Conservation (phyloP, 2,329 filamentous ascomycete genomes). For the Hypoxylon sp. region DNA sequence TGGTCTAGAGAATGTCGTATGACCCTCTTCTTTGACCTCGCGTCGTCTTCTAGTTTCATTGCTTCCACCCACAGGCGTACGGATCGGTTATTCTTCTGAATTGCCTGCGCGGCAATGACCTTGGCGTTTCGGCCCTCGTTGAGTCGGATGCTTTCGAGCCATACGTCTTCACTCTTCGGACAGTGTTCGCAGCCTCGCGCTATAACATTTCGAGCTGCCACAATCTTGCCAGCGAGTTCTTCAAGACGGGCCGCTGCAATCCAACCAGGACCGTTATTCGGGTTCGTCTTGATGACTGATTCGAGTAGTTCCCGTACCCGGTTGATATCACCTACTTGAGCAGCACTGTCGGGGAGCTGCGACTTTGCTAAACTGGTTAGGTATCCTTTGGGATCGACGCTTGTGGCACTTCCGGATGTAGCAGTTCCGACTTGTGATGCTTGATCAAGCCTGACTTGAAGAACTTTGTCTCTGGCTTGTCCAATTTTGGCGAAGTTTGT, state of each 20-base stretch:
- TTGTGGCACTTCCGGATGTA: slow-evolving; percentile 83
- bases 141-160: slow-evolving; percentile 93
- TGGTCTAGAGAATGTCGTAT: slow-evolving; percentile 90
- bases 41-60: slow-evolving; percentile 87
- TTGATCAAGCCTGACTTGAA: slow-evolving; percentile 92
- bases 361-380: slow-evolving; percentile 89
- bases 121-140: slow-evolving; percentile 95
- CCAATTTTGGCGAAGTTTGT: slow-evolving; percentile 99
- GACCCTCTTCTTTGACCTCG: slow-evolving; percentile 88
- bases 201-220: slow-evolving; percentile 88
- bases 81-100: slow-evolving; percentile 88
- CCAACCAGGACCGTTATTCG: slow-evolving; percentile 93
- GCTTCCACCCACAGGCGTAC: slow-evolving; percentile 94
- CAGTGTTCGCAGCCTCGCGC: slow-evolving; percentile 88
- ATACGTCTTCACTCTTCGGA: slow-evolving; percentile 92
- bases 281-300: slow-evolving; percentile 96
- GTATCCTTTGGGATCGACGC: slow-evolving; percentile 94
- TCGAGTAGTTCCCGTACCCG: slow-evolving; percentile 91
- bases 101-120: slow-evolving; percentile 91
- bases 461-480: slow-evolving; percentile 92
- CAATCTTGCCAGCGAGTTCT: slow-evolving; percentile 89
- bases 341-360: slow-evolving; percentile 79
- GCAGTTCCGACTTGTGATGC: slow-evolving; percentile 75
- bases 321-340: slow-evolving; percentile 93
- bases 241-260: slow-evolving; percentile 93